Conservation (phyloP, 2,329 filamentous ascomycete species). For the Microsporum ferrugineum region DNA sequence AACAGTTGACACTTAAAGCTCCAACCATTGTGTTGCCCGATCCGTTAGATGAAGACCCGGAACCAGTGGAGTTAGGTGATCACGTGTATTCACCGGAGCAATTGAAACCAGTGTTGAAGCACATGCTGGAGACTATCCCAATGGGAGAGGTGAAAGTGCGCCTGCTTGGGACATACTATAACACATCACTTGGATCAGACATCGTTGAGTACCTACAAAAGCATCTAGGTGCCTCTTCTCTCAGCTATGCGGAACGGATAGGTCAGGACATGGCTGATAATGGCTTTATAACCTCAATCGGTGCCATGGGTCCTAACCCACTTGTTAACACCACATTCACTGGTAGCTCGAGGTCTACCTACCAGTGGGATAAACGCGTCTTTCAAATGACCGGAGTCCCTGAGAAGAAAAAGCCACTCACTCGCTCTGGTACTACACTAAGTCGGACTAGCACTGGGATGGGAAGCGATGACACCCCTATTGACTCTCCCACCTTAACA, state of each 20-base stretch:
- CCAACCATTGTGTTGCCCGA: conserved; percentile 76
- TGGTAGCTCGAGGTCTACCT: conserved; percentile 94
- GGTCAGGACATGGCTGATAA: conserved; percentile 82
- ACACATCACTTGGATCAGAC: conserved; percentile 80
- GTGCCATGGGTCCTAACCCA: conserved; percentile 59
- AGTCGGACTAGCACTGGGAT: conserved; percentile 64
- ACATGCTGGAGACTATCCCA: conserved; percentile 78
- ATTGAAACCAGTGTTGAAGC: conserved; percentile 75
- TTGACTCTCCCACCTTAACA: conserved; percentile 73
- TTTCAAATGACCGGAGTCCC: conserved; percentile 80
- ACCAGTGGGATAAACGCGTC: conserved; percentile 89
- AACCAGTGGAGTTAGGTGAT: conserved; percentile 82
- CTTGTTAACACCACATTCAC: conserved; percentile 62
- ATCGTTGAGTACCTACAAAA: conserved; percentile 93
- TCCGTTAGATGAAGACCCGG: conserved; percentile 58
- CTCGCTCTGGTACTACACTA: conserved; percentile 22
- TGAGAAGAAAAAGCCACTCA: conserved; percentile 65
- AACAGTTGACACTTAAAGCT: conserved; percentile 26
- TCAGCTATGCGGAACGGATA: conserved; percentile 86
- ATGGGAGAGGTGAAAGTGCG: conserved; percentile 88
- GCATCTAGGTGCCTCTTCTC: conserved; percentile 68
- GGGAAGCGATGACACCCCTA: conserved; percentile 43
- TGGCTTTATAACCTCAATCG: conserved; percentile 80
- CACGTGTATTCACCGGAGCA: conserved; percentile 74
- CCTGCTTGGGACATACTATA: conserved; percentile 87